These are phyloP conservation scores for Raffaelea arxii DNA, from an alignment of 2,329 filamentous ascomycete genomes.

Conservation along the genomic window DNA sequence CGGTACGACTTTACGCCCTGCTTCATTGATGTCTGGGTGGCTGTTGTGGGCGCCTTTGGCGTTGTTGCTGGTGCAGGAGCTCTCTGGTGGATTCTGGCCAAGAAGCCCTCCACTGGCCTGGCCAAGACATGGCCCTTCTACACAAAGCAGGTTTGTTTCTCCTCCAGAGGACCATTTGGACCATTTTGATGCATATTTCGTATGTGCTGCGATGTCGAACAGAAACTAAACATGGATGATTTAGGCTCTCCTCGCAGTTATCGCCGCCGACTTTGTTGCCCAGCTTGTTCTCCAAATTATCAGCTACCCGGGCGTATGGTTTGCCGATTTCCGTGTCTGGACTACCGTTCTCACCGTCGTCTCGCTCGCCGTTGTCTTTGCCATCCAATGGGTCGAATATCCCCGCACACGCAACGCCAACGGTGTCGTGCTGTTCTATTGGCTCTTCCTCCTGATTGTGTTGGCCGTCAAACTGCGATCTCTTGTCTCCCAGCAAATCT, in stretches of 20 bases:
- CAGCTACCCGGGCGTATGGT: conserved; percentile 60
- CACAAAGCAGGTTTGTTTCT: conserved; percentile 64
- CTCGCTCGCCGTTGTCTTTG: conserved; percentile 65
- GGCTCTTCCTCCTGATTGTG: conserved; percentile 74
- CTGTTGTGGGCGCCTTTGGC: conserved; percentile 67
- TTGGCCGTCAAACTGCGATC: conserved; percentile 79
- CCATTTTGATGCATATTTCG: not conserved
- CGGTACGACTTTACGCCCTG: conserved; percentile 95
- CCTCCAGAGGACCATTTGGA: not conserved
- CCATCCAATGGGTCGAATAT: conserved; percentile 80
- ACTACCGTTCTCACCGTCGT: conserved; percentile 62
- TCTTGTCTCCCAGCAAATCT: conserved; percentile 67
- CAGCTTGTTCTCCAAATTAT: conserved; percentile 71
- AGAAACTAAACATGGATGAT: conserved; percentile 17
- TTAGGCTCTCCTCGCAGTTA: conserved; percentile 53
- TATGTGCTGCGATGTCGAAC: no score
- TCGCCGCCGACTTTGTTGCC: conserved; percentile 58
- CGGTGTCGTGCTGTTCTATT: conserved; percentile 83
- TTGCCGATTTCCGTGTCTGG: conserved; percentile 77
- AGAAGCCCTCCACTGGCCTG: conserved; percentile 55
- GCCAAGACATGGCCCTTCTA: conserved; percentile 89
- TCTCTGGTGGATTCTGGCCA: conserved; percentile 68
- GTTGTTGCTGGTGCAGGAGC: conserved; percentile 68
- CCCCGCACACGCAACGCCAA: conserved; percentile 75
- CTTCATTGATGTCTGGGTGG: conserved; percentile 88